Evolutionary conservation across 176 grass and related monocot genomes (phyloP), one percentile per base, ranked within the genome.

Genomic region (Oryza coarctata): DNA sequence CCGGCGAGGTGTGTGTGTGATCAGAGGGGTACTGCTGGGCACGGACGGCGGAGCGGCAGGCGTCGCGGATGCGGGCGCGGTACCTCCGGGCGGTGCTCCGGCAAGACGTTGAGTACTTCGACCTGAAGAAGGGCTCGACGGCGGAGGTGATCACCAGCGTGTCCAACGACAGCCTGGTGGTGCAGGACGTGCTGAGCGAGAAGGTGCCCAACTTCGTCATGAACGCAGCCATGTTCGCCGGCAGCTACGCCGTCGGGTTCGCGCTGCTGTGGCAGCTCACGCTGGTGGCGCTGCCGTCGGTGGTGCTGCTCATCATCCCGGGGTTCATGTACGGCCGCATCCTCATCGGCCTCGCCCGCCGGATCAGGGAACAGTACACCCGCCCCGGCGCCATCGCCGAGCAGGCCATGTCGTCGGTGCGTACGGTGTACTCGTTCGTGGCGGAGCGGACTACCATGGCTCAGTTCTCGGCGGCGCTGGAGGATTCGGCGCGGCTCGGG

Each of bases 141-240:
- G 87, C 88, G 30, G 95, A 98, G 75, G 95, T 98, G 86, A 88
- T 98, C 80, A 87, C 95, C 50, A 91, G 95, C 85, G 95, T 98
- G 45, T 98, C 95, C 73, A 94, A 88, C 85, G 95, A 98, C 80
- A 98, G 92, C 66, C 95, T 98, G 1, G 82, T 90, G 6, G 86
- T 98, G 67, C 95, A 98, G 82, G 95, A 98, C 87, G 88, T 84
- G 69, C 88, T 98, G 27, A 85, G 92, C 52, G 95, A 98, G 78
- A 98, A 98, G 88, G 84, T 98, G 32, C 95, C 95, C 10, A 98
- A 98, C 84, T 98, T 98, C 82, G 88, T 98, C 32, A 94, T 98
- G 92, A 98, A 98, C 84, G 27, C 14, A 22, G 17, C 92, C 25
- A 89, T 89, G 78, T 98, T 98, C 82, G 1, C 91, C 6, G 82